Conservation (phyloP, 164 flowering plant species). For the Litsea cubeba region DNA sequence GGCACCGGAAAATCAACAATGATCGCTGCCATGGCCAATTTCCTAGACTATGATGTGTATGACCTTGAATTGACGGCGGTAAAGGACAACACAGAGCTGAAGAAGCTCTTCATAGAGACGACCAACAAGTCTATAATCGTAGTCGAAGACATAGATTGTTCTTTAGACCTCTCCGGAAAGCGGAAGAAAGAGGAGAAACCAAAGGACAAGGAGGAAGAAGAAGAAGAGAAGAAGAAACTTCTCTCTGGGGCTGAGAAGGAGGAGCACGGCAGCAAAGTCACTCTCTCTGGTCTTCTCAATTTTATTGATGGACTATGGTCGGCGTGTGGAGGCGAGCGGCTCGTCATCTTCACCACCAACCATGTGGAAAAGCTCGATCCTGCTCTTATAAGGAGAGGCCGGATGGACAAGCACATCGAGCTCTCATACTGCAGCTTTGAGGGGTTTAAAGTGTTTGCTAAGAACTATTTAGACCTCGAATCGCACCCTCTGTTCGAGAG, state of each 20-base stretch:
- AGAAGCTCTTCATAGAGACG: slow-evolving; percentile 49
- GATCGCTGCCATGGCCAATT: slow-evolving; percentile 67
- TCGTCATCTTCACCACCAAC: slow-evolving; percentile 66
- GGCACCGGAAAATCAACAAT: slow-evolving; percentile 67
- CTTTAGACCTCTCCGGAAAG: slow-evolving; percentile 54
- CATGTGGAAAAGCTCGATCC: slow-evolving; percentile 54
- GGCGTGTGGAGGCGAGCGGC: slow-evolving; percentile 53
- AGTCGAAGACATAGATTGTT: slow-evolving; percentile 74
- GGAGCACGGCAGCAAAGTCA: slow-evolving; percentile 39
- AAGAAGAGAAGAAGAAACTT: slow-evolving; percentile 13
- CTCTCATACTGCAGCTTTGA: slow-evolving; percentile 51
- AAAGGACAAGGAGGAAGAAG: slow-evolving; percentile 17
- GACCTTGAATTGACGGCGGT: slow-evolving; percentile 64
- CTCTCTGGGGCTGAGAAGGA: slow-evolving; percentile 17
- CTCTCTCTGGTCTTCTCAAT: slow-evolving; percentile 71
- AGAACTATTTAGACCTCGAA: slow-evolving; percentile 41
- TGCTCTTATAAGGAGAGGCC: slow-evolving; percentile 49
- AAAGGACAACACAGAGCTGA: slow-evolving; percentile 44
- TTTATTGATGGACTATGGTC: slow-evolving; percentile 78
- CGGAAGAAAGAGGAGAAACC: slow-evolving; percentile 36
- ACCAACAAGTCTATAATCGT: slow-evolving; percentile 49
- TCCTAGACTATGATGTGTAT: slow-evolving; percentile 52
- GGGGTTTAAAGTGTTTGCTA: slow-evolving; percentile 50
- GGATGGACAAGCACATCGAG: slow-evolving; percentile 73
- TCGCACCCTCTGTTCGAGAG: slow-evolving; percentile 34